These are phyloP conservation scores for Colletotrichum noveboracense DNA, from an alignment of 2,329 filamentous ascomycete genomes.

Conservation along the genomic window DNA sequence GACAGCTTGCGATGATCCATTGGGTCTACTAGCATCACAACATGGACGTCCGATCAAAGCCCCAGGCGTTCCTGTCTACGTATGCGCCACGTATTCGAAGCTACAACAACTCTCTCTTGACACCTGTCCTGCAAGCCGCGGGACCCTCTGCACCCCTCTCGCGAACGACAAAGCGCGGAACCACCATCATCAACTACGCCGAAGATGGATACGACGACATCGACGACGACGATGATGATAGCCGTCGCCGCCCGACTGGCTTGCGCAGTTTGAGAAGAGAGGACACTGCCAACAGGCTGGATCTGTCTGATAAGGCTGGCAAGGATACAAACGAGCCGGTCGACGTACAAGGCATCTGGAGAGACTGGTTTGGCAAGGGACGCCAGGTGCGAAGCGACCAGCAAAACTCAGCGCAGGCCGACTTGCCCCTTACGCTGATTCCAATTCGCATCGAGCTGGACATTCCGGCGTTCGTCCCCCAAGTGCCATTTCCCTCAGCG, in stretches of 20 bases:
- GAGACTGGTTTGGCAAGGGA: constrained; percentile 91
- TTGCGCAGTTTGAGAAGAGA: constrained; percentile 84
- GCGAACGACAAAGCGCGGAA: constrained; percentile 95
- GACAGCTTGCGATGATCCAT: constrained; percentile 20
- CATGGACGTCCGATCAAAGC: constrained; percentile 59
- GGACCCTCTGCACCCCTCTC: constrained; percentile 66
- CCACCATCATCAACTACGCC: constrained; percentile 95
- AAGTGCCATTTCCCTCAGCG: constrained; percentile 67
- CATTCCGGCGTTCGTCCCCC: constrained; percentile 77
- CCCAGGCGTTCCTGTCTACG: constrained; percentile 88
- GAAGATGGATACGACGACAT: constrained; percentile 92
- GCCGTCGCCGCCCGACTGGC: constrained; percentile 80
- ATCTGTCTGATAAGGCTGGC: constrained; percentile 77
- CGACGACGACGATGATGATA: constrained; percentile 75
- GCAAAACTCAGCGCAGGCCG: constrained; percentile 69
- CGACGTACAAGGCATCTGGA: constrained; percentile 87
- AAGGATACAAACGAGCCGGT: constrained; percentile 83
- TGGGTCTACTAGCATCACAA: constrained; percentile 14
- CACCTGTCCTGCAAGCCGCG: constrained; percentile 77
- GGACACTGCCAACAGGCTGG: constrained; percentile 62
- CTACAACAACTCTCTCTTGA: constrained; percentile 91
- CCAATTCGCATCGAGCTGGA: constrained; percentile 97
- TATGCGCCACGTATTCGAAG: constrained; percentile 90
- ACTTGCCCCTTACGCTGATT: constrained; percentile 86
- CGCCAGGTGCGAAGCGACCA: constrained; percentile 60